These are phyloP conservation scores for Sphaerostilbella broomeana DNA, from an alignment of 2,329 filamentous ascomycete genomes.

Conservation along the genomic window DNA sequence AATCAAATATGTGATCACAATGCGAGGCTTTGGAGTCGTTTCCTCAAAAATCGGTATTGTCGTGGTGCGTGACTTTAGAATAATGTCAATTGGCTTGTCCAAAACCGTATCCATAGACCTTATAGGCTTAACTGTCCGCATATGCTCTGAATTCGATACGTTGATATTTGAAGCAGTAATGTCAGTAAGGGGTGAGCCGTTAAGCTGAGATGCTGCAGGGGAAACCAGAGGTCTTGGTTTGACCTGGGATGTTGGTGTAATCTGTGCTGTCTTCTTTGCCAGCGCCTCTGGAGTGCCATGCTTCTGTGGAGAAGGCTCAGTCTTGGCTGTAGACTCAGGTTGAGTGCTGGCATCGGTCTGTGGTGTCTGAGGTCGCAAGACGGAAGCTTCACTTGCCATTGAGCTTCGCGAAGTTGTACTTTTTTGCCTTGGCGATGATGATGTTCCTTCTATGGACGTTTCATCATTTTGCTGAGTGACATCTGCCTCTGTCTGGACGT, in stretches of 20 bases:
- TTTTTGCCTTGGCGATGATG: conserved; percentile 62
- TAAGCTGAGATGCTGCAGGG: conserved; percentile 46
- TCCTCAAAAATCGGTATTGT: conserved; percentile 65
- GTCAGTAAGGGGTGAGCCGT: conserved; percentile 59
- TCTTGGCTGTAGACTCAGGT: background rate
- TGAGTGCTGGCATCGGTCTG: background rate
- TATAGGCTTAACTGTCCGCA: conserved; percentile 57
- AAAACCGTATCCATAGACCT: conserved; percentile 70
- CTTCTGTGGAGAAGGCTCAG: conserved; percentile 2
- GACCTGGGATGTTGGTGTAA: conserved; percentile 1
- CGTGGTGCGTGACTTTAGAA: conserved; percentile 74
- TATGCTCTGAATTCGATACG: conserved; percentile 23
- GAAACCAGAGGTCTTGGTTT: conserved; percentile 50
- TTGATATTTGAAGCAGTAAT: conserved; percentile 65
- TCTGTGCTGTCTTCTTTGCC: background rate
- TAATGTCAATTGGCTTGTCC: conserved; percentile 89
- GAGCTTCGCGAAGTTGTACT: conserved; percentile 42
- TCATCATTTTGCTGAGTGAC: conserved; percentile 28
- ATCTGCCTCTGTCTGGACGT: too few relatives aligned
- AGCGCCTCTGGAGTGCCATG: conserved; percentile 1
- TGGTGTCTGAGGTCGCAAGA: background rate
- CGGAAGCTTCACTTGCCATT: conserved; percentile 23
- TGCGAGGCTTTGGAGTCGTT: conserved; percentile 70
- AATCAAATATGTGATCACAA: conserved; percentile 87
- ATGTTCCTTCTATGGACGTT: conserved; percentile 28